phyloP scores from a whole-genome alignment of 2,329 filamentous ascomycete species.

The Ophiocordyceps unilateralis region DNA sequence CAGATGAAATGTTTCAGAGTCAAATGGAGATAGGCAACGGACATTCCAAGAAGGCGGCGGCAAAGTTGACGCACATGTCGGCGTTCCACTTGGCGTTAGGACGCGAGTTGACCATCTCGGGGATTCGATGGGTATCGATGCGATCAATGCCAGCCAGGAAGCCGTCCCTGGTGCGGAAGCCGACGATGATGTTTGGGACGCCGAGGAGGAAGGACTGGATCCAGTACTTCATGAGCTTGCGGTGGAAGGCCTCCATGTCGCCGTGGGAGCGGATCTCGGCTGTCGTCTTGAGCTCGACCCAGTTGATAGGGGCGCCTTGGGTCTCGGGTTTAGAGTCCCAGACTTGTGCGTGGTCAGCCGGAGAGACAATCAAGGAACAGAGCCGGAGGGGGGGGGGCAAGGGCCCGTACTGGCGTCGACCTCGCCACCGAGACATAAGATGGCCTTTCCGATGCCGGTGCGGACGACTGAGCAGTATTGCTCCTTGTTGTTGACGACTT shows the following conservation, averaged over 20 bases:
- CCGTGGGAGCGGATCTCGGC: slow-evolving; percentile 49
- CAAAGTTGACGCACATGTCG: slow-evolving; percentile 86
- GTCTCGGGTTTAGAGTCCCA: slow-evolving; percentile 65
- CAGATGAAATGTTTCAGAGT: neutral
- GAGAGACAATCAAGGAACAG: neutral
- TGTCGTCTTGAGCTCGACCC: slow-evolving; percentile 92
- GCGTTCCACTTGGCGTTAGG: slow-evolving; percentile 69
- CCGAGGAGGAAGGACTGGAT: slow-evolving; percentile 89
- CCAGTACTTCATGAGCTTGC: slow-evolving; percentile 92
- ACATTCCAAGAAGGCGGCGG: slow-evolving; percentile 63
- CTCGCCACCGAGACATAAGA: slow-evolving; percentile 74
- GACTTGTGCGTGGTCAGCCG: slow-evolving; percentile 27
- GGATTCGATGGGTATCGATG: slow-evolving; percentile 64
- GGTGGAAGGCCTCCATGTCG: slow-evolving; percentile 62
- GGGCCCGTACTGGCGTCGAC: slow-evolving; percentile 58
- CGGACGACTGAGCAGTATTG: slow-evolving; percentile 93
- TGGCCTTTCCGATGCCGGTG: slow-evolving; percentile 63
- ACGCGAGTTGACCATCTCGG: slow-evolving; percentile 50
- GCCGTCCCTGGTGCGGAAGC: slow-evolving; percentile 61
- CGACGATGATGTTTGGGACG: slow-evolving; percentile 80
- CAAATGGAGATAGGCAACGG: slow-evolving; percentile 11
- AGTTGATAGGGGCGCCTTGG: slow-evolving; percentile 56
- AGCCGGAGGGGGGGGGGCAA: slow-evolving; percentile 1
- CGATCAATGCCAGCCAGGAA: slow-evolving; percentile 58
- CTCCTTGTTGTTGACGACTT: slow-evolving; percentile 70